These are phyloP conservation scores for Bremia lactucae DNA, from an alignment of 352 stramenopile species.

Conservation along the genomic window DNA sequence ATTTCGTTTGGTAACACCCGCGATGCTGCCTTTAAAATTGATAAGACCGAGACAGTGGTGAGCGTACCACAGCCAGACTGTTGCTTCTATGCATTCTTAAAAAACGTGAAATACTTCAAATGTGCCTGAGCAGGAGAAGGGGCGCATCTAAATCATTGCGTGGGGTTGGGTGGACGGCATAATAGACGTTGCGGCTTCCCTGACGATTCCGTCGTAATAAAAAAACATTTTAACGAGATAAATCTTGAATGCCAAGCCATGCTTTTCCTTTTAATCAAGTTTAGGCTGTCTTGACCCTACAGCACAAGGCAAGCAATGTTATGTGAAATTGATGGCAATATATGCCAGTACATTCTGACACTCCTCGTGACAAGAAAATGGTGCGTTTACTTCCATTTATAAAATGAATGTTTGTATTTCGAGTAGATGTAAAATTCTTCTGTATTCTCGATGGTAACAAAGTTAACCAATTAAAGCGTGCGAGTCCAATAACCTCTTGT, in stretches of 20 bases:
- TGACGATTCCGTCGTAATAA: conserved; percentile 5
- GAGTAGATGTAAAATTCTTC: no score
- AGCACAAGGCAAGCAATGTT: no score
- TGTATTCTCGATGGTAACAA: background rate
- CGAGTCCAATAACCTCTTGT: background rate
- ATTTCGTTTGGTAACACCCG: conserved; percentile 88
- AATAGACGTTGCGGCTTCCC: conserved; percentile 19
- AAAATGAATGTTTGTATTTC: no score
- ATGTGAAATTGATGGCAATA: no score
- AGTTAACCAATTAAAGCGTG: background rate
- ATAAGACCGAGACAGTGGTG: conserved; percentile 67
- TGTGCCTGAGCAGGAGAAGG: conserved; percentile 76
- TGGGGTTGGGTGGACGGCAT: conserved; percentile 86
- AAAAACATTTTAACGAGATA: background rate
- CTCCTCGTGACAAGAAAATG: no score
- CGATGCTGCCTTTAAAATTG: conserved; percentile 88
- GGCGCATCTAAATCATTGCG: conserved; percentile 89
- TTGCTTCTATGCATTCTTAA: conserved; percentile 87
- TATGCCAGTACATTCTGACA: no score
- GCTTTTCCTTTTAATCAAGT: background rate
- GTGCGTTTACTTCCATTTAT: no score
- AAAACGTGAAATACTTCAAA: conserved; percentile 91
- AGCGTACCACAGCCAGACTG: conserved; percentile 91
- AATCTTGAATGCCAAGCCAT: background rate
- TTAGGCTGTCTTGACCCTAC: background rate